phyloP scores from a whole-genome alignment of 139 green algal genomes.

The Chlamydomonas eustigma region DNA sequence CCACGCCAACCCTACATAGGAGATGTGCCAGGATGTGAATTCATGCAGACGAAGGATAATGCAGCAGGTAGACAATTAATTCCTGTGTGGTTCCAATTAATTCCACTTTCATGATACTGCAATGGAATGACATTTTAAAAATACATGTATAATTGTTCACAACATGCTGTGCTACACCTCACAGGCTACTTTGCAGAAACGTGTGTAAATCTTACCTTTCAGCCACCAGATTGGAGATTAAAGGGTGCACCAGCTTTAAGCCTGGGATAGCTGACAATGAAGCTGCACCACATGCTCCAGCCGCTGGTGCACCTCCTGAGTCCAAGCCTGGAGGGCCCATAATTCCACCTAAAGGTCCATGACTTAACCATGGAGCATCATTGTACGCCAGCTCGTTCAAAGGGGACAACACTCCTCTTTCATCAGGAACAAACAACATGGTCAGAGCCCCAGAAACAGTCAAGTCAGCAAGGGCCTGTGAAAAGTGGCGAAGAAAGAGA shows the following conservation, averaged over 20 bases:
- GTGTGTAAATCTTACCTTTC: conserved; percentile 14
- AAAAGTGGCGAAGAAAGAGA: background rate
- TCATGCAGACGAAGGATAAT: too few species aligned
- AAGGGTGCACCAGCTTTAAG: conserved; percentile 42
- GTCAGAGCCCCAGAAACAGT: conserved; percentile 2
- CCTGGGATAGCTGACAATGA: background rate
- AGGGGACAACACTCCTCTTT: conserved; percentile 37
- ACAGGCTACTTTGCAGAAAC: too few species aligned
- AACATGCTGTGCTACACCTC: too few species aligned
- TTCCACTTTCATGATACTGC: too few species aligned
- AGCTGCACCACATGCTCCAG: background rate
- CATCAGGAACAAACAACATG: conserved; percentile 54
- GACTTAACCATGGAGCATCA: conserved; percentile 68
- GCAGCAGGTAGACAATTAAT: too few species aligned
- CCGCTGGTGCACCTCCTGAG: too few species aligned
- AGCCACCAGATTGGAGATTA: conserved; percentile 42
- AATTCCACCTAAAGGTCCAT: background rate
- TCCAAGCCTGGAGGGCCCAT: too few species aligned
- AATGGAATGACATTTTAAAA: too few species aligned
- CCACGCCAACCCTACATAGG: conserved; percentile 51
- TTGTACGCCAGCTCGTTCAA: conserved; percentile 63
- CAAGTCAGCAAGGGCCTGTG: conserved; percentile 40
- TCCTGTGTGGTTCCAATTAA: too few species aligned
- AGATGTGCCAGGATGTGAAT: too few species aligned
- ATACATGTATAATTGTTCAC: too few species aligned